Percentiles rank a stretch among this genome's conserved stretches.
These are phyloP conservation scores for Pisolithus orientalis DNA, from an alignment of 768 basidiomycete genomes.

Conservation along the genomic window DNA sequence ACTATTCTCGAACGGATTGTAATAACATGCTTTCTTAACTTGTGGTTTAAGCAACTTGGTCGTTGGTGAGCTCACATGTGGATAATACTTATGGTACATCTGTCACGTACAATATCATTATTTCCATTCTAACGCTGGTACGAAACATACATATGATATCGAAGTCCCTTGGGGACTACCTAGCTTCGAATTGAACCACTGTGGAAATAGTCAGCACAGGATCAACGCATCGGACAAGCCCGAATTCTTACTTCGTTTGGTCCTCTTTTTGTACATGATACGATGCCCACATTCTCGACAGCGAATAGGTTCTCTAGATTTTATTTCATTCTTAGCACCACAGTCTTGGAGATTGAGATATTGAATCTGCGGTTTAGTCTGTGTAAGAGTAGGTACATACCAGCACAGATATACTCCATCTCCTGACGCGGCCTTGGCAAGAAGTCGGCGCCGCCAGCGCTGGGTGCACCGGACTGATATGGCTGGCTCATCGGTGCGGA, in stretches of 20 bases:
- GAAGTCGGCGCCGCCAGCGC: constrained; percentile 27
- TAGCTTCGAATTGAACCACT: constrained; percentile 32
- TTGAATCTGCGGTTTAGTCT: constrained; percentile 6
- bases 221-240: background rate
- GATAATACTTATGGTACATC: background rate
- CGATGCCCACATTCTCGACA: constrained; percentile 96
- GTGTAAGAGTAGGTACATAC: constrained; percentile 33
- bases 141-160: constrained; percentile 1
- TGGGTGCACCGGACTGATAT: constrained; percentile 28
- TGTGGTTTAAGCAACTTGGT: constrained; percentile 41
- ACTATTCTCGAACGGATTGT: constrained; percentile 43
- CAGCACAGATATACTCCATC: constrained; percentile 86
- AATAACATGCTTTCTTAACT: constrained; percentile 47
- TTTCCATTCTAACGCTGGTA: background rate
- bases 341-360: constrained; percentile 53
- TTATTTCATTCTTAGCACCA: constrained; percentile 88
- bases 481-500: constrained; percentile 35
- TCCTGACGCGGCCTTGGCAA: constrained; percentile 43
- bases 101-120: background rate
- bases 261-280: constrained; percentile 98
- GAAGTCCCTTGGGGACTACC: constrained; percentile 10
- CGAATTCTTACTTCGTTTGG: constrained; percentile 72
- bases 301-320: constrained; percentile 86
- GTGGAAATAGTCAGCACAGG: background rate
- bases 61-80: constrained; percentile 31